phyloP scores from a whole-genome alignment of 495 filamentous ascomycete species.

The Hypoxylon lenormandii region DNA sequence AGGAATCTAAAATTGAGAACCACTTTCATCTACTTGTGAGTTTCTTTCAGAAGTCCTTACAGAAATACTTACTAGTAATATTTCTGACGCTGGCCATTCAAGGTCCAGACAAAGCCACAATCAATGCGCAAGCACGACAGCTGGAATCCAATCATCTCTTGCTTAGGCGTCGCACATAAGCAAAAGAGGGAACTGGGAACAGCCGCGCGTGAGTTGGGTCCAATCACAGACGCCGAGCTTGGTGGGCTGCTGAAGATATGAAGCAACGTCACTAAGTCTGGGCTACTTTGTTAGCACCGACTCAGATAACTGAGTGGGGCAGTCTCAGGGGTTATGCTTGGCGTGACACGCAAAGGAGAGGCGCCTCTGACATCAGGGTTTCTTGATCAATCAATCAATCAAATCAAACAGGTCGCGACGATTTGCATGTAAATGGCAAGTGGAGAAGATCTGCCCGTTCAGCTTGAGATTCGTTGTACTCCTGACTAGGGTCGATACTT shows the following conservation, averaged over 20 bases:
- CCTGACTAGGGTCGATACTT: constrained; percentile 18
- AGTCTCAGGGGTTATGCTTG: constrained; percentile 30
- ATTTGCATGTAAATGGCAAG: constrained; percentile 12
- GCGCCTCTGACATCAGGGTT: constrained; percentile 44
- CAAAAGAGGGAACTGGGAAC: constrained; percentile 9
- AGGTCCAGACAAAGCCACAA: too few relatives aligned
- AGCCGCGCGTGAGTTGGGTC: constrained; percentile 45
- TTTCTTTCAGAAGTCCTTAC: too few relatives aligned
- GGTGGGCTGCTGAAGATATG: constrained; percentile 23
- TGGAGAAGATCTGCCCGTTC: constrained; percentile 6
- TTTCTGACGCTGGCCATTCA: too few relatives aligned
- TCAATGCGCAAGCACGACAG: neutral
- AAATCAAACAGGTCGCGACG: constrained; percentile 13
- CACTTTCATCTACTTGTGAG: too few relatives aligned
- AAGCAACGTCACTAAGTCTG: constrained; percentile 12
- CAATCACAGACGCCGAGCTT: constrained; percentile 33
- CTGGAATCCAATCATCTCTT: neutral
- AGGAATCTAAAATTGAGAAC: neutral
- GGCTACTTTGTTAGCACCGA: neutral
- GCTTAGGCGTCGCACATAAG: neutral
- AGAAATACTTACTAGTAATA: too few relatives aligned
- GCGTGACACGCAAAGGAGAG: constrained; percentile 9
- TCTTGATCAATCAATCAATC: constrained; percentile 19
- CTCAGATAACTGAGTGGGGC: constrained; percentile 26
- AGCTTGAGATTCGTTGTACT: constrained; percentile 23